phyloP scores from a whole-genome alignment of 208 protist species.

The Spironucleus salmonicida region DNA sequence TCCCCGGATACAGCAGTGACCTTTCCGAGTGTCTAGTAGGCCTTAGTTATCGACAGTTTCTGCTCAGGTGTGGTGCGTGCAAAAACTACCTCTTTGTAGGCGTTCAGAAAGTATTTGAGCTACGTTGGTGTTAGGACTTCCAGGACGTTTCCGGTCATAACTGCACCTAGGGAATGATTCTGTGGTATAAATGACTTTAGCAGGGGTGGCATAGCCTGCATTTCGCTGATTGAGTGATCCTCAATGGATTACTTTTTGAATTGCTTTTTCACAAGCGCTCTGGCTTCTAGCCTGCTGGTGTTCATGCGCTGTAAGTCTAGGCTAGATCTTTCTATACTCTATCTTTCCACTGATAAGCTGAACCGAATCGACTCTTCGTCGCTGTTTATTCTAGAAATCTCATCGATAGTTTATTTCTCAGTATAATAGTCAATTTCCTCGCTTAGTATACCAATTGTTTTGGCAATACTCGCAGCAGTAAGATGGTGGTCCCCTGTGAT shows the following conservation, averaged over 20 bases:
- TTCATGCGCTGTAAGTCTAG: too few relatives aligned
- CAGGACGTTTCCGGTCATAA: constrained; percentile 28
- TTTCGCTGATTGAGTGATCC: too few relatives aligned
- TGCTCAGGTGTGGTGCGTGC: constrained; percentile 62
- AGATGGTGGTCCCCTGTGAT: constrained; percentile 70
- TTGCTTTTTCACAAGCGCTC: too few relatives aligned
- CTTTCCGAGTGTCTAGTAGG: constrained; percentile 39
- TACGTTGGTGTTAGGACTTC: neutral
- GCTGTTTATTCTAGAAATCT: too few relatives aligned
- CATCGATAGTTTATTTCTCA: too few relatives aligned
- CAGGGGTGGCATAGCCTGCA: too few relatives aligned
- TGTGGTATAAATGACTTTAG: neutral
- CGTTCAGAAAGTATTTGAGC: constrained; percentile 11
- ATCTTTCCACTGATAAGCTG: too few relatives aligned
- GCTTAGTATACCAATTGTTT: constrained; percentile 54
- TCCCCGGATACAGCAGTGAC: constrained; percentile 71
- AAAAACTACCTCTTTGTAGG: constrained; percentile 58
- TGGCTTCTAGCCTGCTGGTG: too few relatives aligned
- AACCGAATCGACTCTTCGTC: too few relatives aligned
- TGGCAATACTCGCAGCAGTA: constrained; percentile 65
- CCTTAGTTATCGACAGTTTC: constrained; percentile 57
- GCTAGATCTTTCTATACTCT: too few relatives aligned
- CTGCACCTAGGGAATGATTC: neutral
- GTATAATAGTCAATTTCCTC: constrained; percentile 5
- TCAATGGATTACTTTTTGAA: too few relatives aligned